Base-by-base conservation (phyloP, 495 filamentous ascomycete species). In the Lasiosphaeria miniovina region DNA sequence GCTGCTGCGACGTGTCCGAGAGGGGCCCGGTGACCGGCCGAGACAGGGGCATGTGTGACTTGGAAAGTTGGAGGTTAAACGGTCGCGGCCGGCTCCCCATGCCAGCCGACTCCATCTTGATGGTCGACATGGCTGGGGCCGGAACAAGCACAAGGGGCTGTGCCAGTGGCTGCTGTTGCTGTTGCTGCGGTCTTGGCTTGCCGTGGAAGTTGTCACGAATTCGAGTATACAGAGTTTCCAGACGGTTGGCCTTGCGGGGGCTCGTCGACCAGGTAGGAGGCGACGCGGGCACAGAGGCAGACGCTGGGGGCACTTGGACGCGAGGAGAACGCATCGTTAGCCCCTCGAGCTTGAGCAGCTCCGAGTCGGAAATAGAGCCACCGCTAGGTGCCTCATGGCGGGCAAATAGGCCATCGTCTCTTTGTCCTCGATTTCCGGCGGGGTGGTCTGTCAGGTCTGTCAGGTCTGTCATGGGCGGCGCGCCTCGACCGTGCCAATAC, bases 341-440 rank as follows among this genome's bases (percentile, higher is more conserved):
- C 0, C 75, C 76, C 58, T 80, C 78, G 41, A 80, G 65, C 49
- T 71, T 72, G 3, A 77, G 71, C 32, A 81, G 63, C 61, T 81
- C 76, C 36, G 76, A 78, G 61, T 80, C 75, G 12, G 77, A 79
- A 57, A 79, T 74, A 36, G 77, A 76, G 34, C 72, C 75, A 14
- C 68, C 65, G 24, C 54, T 41, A 46, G 71, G 55, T 8, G 33
- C 32, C 14, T 64, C 61, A 32, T 52, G 33, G 50, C 58, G 59
- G 35, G 34, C 32, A 14, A 31, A 33, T 4, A 56, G 32, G 24
- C 9, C 8, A 6, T 12, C 12, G 32, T 54, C 52, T n/a, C 43
- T 48, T 45, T 55, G 52, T 36, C 15, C 61, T 1, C 53, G 46
- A 32, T 40, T 43, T 45, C 40, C 32, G 40, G 41, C 17, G 40